Evolutionary conservation across 2,329 filamentous ascomycete species (phyloP).

Genomic region (Gyromitra esculenta): DNA sequence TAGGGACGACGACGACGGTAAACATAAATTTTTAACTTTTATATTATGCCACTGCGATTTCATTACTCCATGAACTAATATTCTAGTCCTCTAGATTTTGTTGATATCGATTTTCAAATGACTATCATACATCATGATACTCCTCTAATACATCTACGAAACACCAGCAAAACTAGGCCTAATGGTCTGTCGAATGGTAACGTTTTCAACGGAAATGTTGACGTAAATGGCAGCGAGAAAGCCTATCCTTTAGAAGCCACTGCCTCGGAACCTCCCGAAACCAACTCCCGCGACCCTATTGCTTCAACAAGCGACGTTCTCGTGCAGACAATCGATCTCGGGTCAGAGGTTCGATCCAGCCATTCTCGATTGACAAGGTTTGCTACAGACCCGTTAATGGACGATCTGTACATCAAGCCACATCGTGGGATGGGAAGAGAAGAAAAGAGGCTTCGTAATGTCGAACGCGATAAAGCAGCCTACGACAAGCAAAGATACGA

Average conservation of each 20-base stretch:
- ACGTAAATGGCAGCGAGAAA: constrained; percentile 27
- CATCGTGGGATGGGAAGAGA: constrained; percentile 71
- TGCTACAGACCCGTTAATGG: constrained; percentile 67
- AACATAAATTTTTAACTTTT: constrained; percentile 12
- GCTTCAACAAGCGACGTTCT: constrained; percentile 35
- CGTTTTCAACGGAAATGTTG: constrained; percentile 21
- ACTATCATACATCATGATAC: constrained; percentile 26
- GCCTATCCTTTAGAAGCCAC: constrained; percentile 11
- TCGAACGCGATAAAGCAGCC: constrained; percentile 73
- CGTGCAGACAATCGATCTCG: constrained; percentile 45
- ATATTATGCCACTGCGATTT: not conserved
- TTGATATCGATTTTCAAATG: constrained; percentile 47
- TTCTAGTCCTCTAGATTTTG: constrained; percentile 30
- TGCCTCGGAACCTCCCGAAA: not conserved
- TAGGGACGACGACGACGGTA: constrained; percentile 48
- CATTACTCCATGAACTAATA: constrained; percentile 15
- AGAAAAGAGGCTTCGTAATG: constrained; percentile 74
- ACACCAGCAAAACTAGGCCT: constrained; percentile 18
- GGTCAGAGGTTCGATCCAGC: constrained; percentile 56
- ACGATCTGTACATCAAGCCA: constrained; percentile 68
- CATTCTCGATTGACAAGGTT: constrained; percentile 58
- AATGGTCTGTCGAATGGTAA: constrained; percentile 26
- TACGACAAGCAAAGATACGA: constrained; percentile 75
- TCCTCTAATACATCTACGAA: constrained; percentile 18
- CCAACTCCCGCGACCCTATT: constrained; percentile 8